phyloP scores from a whole-genome alignment of 2,329 filamentous ascomycete species.

The Scytalidium lignicola region DNA sequence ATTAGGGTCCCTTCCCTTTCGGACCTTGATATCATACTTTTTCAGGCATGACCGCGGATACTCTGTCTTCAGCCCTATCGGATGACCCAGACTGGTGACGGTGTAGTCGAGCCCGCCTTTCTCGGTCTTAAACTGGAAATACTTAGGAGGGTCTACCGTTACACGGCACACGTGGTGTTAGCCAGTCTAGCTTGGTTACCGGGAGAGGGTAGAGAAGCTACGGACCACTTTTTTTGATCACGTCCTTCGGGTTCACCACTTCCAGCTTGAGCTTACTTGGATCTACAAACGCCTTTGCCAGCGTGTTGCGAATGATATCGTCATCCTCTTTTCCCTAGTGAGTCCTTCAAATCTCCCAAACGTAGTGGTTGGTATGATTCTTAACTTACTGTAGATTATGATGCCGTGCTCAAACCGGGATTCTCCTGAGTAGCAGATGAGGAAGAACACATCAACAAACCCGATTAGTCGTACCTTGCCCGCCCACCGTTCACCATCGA shows the following conservation, averaged over 20 bases:
- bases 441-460: conserved; percentile 30
- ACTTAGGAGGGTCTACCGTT: conserved; percentile 7
- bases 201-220: background rate
- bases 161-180: no score
- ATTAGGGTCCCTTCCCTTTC: conserved; percentile 19
- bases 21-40: conserved; percentile 24
- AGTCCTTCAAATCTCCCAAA: no score
- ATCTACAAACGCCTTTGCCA: conserved; percentile 13
- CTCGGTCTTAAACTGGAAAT: conserved; percentile 19
- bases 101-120: conserved; percentile 22
- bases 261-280: conserved; percentile 13
- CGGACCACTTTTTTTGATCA: conserved; percentile 10
- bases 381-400: conserved; percentile 24
- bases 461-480: conserved; percentile 30
- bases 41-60: conserved; percentile 20
- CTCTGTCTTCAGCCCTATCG: conserved; percentile 21
- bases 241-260: conserved; percentile 16
- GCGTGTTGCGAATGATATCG: conserved; percentile 18
- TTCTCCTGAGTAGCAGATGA: conserved; percentile 29
- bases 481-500: conserved; percentile 27
- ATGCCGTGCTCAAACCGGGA: conserved; percentile 28
- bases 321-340: conserved; percentile 25
- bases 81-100: conserved; percentile 24
- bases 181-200: conserved; percentile 14
- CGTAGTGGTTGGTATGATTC: background rate